Evolutionary conservation across 805 yeast genomes (phyloP).

Genomic region (Pichia californica): DNA sequence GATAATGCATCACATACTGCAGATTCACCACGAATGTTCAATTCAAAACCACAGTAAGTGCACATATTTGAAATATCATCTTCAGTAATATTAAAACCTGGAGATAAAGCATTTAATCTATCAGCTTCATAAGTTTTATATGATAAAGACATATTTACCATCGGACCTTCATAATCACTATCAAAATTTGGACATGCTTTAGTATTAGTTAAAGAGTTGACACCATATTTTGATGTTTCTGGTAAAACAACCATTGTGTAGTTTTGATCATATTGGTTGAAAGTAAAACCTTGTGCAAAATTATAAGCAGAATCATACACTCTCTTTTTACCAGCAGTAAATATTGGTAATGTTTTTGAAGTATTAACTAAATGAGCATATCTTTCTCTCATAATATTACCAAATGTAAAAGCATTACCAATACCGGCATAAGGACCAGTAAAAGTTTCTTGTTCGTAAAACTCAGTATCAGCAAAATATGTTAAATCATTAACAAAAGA

Average conservation of each 20-base stretch:
- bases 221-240: neutral
- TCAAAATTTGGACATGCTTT: neutral
- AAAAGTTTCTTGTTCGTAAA: slow-evolving; percentile 6
- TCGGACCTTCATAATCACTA: neutral
- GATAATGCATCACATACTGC: neutral
- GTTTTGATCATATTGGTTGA: too few relatives aligned
- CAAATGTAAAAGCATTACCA: neutral
- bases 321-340: neutral
- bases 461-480: slow-evolving; percentile 32
- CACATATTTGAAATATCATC: neutral
- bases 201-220: neutral
- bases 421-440: neutral
- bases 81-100: neutral
- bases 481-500: too few relatives aligned
- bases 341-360: neutral
- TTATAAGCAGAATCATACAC: neutral
- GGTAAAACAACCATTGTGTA: neutral
- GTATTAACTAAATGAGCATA: neutral
- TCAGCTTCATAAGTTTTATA: neutral
- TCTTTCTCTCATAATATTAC: neutral
- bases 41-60: neutral
- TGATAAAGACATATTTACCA: too few relatives aligned
- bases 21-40: neutral
- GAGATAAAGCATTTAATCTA: neutral
- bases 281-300: neutral